Evolutionary conservation across 2,329 filamentous ascomycete species (phyloP), one percentile per base, ranked within the genome.

Genomic region (Parafenestella ontariensis): DNA sequence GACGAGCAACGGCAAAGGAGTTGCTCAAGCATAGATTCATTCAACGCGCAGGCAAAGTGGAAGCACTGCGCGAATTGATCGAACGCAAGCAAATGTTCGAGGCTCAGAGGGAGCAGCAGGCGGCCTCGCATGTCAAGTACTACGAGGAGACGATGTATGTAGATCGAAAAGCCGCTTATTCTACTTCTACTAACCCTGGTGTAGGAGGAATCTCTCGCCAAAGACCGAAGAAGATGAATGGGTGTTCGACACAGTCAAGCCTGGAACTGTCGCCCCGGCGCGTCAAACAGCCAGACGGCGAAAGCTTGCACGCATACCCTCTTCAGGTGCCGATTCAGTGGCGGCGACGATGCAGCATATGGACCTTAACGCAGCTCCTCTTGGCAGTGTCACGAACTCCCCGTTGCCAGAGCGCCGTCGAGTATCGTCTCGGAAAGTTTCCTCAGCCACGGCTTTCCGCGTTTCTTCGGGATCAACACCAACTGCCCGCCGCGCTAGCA

Each of bases 171-270:
- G 11, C 20, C 21, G 24, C 42, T 13, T n/a, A n/a, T 6, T 3
- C 20, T 20, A 26, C 4, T 40, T n/a, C 1, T 26, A 17, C 62
- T 70, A 48, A 70, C 48, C 18, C n/a, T 13, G 23, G 7, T 24
- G 2, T 52, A 85, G 82, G 44, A 86, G 89, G 65, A 88, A 85
- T 8, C 84, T 96, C 49, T 82, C 85, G 2, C 82, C 85, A 2
- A 86, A 82, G 62, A 81, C 85, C 33, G 88, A 92, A 5, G 83
- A 90, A 15, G 92, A 96, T 60, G 93, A 91, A 61, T 98, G 94
- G 94, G 89, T 96, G 2, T 98, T 98, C 72, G 94, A 97, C 70
- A 98, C 94, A 0, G 87, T 98, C 70, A 95, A 91, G 75, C 84
- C 85, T 10, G 76, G 81, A 7, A 91, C 90, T 0, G 81, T 88